phyloP scores from a whole-genome alignment of 2,329 filamentous ascomycete species.

The Fusarium virguliforme region DNA sequence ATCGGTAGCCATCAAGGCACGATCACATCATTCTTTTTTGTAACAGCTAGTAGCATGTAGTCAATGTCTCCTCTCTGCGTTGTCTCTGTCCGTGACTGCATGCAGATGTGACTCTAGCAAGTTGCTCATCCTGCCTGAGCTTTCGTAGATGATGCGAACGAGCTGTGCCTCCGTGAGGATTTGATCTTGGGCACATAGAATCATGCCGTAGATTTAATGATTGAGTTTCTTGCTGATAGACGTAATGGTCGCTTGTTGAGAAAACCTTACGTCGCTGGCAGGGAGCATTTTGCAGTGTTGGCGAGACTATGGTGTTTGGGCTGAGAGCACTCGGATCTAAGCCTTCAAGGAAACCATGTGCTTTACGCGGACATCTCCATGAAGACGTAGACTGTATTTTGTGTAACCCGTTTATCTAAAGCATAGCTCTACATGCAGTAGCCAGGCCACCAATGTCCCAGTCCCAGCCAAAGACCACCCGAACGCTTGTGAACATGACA shows the following conservation, averaged over 20 bases:
- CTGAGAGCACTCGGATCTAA: not conserved
- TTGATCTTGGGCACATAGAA: not conserved
- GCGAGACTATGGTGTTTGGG: not conserved
- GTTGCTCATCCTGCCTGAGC: not conserved
- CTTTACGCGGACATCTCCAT: not conserved
- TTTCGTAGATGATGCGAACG: not conserved
- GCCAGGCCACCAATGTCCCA: not conserved
- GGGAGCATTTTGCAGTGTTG: not conserved
- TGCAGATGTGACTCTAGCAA: not conserved
- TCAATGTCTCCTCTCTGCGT: not conserved
- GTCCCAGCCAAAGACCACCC: not conserved
- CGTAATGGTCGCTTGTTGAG: not conserved
- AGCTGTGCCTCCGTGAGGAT: not conserved
- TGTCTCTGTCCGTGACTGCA: not conserved
- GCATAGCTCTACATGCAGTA: fast-evolving
- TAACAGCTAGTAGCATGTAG: not conserved
- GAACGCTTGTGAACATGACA: too few relatives aligned
- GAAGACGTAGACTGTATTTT: fast-evolving
- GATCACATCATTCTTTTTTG: not conserved
- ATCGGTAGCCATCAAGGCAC: too few relatives aligned
- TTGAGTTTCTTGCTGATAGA: not conserved
- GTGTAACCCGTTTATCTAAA: not conserved
- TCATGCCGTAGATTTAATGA: not conserved
- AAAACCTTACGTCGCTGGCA: not conserved
- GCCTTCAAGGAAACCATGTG: not conserved